These are phyloP conservation scores for Hondaea fermentalgiana DNA, from an alignment of 108 stramenopile genomes.

Conservation along the genomic window DNA sequence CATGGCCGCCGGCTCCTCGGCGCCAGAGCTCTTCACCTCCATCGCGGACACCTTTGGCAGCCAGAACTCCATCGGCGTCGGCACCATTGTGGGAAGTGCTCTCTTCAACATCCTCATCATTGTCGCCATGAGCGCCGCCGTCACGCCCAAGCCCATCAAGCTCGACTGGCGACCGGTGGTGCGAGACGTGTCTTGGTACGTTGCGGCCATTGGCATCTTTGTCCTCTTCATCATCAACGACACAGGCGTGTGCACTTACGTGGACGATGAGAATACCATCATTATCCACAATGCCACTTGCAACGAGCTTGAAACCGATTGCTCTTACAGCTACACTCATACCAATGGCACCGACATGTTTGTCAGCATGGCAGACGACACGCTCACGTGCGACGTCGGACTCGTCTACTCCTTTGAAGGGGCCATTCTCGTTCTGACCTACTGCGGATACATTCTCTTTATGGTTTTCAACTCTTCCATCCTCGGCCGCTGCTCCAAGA, in stretches of 20 bases:
- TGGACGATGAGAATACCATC: too few species aligned
- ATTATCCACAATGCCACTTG: not conserved
- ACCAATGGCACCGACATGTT: slow-evolving; percentile 25
- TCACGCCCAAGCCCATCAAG: not conserved
- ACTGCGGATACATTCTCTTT: slow-evolving; percentile 29
- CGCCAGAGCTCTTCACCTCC: slow-evolving; percentile 45
- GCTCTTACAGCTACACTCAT: too few species aligned
- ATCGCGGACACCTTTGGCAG: slow-evolving; percentile 34
- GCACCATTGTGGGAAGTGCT: slow-evolving; percentile 56
- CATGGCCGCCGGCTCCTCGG: slow-evolving; percentile 44
- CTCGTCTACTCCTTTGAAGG: slow-evolving; percentile 24
- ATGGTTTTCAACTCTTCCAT: slow-evolving; percentile 28
- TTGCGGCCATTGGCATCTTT: not conserved
- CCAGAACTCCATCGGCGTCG: slow-evolving; percentile 43
- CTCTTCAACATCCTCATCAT: slow-evolving; percentile 61
- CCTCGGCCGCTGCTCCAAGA: not conserved
- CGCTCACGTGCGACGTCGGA: not conserved
- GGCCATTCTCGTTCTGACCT: slow-evolving; percentile 17
- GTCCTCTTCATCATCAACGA: not conserved
- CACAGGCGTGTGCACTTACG: not conserved
- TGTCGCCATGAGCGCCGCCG: slow-evolving; percentile 46
- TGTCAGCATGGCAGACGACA: not conserved
- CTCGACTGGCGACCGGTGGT: not conserved
- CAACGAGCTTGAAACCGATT: too few species aligned
- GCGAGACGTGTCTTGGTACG: not conserved